phyloP scores from a whole-genome alignment of 2,329 filamentous ascomycete genomes.

The Zymoseptoria crescenta region DNA sequence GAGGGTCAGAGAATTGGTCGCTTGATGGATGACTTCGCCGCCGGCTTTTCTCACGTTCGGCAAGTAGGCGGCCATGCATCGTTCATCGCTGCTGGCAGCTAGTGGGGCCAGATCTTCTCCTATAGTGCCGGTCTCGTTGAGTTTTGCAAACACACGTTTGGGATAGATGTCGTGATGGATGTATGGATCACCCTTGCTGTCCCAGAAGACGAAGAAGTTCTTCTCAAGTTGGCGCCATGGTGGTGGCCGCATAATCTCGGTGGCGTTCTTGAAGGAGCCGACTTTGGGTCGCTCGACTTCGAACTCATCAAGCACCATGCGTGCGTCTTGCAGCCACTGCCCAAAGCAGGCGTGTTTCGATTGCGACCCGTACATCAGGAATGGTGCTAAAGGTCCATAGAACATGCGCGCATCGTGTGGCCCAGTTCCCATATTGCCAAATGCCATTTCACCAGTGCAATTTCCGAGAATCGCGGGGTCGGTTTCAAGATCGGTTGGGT shows the following conservation, averaged over 20 bases:
- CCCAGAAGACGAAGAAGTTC: slow-evolving; percentile 59
- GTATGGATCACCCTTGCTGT: slow-evolving; percentile 39
- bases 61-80: slow-evolving; percentile 40
- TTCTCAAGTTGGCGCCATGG: slow-evolving; percentile 47
- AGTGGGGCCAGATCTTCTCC: slow-evolving; percentile 41
- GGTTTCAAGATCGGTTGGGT: slow-evolving; percentile 40
- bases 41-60: slow-evolving; percentile 14
- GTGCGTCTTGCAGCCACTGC: slow-evolving; percentile 49
- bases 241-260: slow-evolving; percentile 46
- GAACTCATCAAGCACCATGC: slow-evolving; percentile 37
- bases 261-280: slow-evolving; percentile 35
- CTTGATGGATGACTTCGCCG: slow-evolving; percentile 46
- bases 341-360: slow-evolving; percentile 50
- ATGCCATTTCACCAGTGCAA: slow-evolving; percentile 40
- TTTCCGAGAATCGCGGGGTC: slow-evolving; percentile 38
- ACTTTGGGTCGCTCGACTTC: slow-evolving; percentile 16
- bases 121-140: slow-evolving; percentile 40
- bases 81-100: slow-evolving; percentile 33
- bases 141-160: slow-evolving; percentile 42
- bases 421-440: slow-evolving; percentile 42
- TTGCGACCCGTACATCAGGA: slow-evolving; percentile 50
- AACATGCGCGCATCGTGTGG: slow-evolving; percentile 54
- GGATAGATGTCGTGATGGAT: slow-evolving; percentile 49
- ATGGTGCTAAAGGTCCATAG: slow-evolving; percentile 45
- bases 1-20: slow-evolving; percentile 51